A percentile compares a stretch with the other conserved stretches of the same genome.
phyloP scores from a whole-genome alignment of 108 stramenopile genomes.

The Cyclotella baltica region DNA sequence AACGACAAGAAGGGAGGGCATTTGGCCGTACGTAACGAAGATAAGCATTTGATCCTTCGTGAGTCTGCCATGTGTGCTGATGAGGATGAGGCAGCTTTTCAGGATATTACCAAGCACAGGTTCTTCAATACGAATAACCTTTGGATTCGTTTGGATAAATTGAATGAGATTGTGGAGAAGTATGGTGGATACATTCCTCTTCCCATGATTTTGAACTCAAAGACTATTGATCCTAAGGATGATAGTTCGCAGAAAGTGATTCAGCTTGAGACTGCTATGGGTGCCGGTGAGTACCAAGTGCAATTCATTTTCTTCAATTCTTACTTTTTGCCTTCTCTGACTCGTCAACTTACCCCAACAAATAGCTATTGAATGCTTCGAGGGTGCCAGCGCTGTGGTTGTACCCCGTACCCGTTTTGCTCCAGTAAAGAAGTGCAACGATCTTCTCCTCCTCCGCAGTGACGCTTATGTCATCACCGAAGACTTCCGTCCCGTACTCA shows the following conservation, averaged over 20 bases:
- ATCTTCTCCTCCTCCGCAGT: conserved; percentile 95
- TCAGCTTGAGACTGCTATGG: conserved; percentile 99
- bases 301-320: not conserved
- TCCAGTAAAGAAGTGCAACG: conserved; percentile 99
- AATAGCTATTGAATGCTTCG: conserved; percentile 96
- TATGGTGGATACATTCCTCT: conserved; percentile 97
- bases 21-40: conserved; percentile 91
- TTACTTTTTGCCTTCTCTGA: not conserved
- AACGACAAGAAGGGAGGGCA: conserved; percentile 99
- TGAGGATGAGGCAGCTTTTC: conserved; percentile 95
- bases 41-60: conserved; percentile 93
- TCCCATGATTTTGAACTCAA: conserved; percentile 98
- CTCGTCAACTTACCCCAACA: not conserved
- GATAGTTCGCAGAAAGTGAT: conserved; percentile 91
- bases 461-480: conserved; percentile 95
- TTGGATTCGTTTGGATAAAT: conserved; percentile 97
- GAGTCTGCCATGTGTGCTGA: conserved; percentile 98
- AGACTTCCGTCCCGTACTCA: conserved; percentile 88
- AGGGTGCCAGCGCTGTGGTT: conserved; percentile 90
- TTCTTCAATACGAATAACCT: conserved; percentile 99
- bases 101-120: conserved; percentile 94
- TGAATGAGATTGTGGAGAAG: conserved; percentile 93
- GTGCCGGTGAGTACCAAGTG: conserved; percentile 59
- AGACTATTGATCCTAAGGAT: conserved; percentile 99
- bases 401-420: conserved; percentile 98